Base-by-base conservation (phyloP, 495 filamentous ascomycete species). In the Geopyxis carbonaria region DNA sequence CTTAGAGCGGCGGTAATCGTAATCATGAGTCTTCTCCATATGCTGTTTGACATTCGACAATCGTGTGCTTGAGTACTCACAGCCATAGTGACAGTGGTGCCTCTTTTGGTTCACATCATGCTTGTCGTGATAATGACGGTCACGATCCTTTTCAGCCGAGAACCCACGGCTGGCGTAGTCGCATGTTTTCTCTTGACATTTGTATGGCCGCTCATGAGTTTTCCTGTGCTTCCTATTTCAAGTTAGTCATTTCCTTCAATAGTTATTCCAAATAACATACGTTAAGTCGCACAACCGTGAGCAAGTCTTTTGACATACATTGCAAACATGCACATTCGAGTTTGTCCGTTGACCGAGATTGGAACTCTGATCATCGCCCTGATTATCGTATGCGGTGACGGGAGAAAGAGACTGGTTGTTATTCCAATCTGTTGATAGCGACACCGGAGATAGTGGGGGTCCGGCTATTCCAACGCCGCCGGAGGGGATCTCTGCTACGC, bases 31-130 rank as follows among this genome's bases (percentile, higher is more conserved):
- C 58, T 95, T 97, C 64, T 97, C 89, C 89, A 97, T 97, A 60
- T 97, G 89, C 59, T 97, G 89, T 59, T 95, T 95, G 72, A 84
- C 92, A 61, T 97, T 97, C 58, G 80, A 89, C 63, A 93, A 80
- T 20, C 89, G 77, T 66, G 93, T 94, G 30, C 85, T 93, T 50
- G 81, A 74, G 61, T 95, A 97, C 0, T 78, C 71, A 68, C 89
- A 97, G 14, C 79, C 78, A 60, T 72, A 94, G n/a, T 70, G 59
- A 62, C 89, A 97, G 52, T 76, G 70, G 59, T 68, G 93, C 62
- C 85, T 67, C 10, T 68, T 61, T 3, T 89, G 83, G 22, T 68
- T 65, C n/a, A 64, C 56, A 22, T 80, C 80, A 61, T 97, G 89
- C 60, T 87, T 93, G 62, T 97, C 89, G 53, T 93, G 93, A 57